These are phyloP conservation scores for Prillingera fragicola DNA, from an alignment of 1,284 basidiomycete genomes.

Conservation along the genomic window DNA sequence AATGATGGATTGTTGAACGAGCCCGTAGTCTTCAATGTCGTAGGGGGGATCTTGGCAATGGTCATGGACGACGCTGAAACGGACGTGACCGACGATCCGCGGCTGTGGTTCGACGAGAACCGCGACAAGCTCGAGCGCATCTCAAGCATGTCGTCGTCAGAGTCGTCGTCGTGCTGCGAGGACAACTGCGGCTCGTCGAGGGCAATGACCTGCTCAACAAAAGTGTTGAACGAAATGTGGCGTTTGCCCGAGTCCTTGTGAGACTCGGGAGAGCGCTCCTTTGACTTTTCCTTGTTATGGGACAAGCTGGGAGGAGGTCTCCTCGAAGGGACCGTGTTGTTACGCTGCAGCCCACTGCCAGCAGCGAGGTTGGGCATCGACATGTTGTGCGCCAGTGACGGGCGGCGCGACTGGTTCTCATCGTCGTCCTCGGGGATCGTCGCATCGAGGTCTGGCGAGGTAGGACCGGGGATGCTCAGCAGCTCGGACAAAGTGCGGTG, in stretches of 20 bases:
- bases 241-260: constrained; percentile 50
- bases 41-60: constrained; percentile 91
- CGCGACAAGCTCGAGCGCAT: constrained; percentile 50
- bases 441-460: constrained; percentile 54
- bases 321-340: too few relatives aligned
- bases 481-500: constrained; percentile 89
- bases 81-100: constrained; percentile 32
- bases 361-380: constrained; percentile 2
- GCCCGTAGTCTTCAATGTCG: constrained; percentile 71
- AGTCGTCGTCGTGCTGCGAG: constrained; percentile 42
- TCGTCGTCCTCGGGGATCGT: constrained; percentile 38
- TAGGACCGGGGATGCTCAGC: constrained; percentile 54
- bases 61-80: constrained; percentile 54
- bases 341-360: neutral
- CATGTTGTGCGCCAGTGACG: constrained; percentile 10
- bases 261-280: constrained; percentile 12
- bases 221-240: constrained; percentile 97
- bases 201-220: constrained; percentile 96
- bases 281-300: neutral
- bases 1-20: constrained; percentile 40
- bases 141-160: constrained; percentile 59
- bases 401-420: constrained; percentile 16
- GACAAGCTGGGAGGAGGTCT: too few relatives aligned
- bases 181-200: constrained; percentile 55
- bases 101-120: constrained; percentile 12